Percentiles rank a stretch among this genome's conserved stretches.
These are phyloP conservation scores for Galeopsis tetrahit DNA, from an alignment of 257 asterid genomes.

Conservation along the genomic window DNA sequence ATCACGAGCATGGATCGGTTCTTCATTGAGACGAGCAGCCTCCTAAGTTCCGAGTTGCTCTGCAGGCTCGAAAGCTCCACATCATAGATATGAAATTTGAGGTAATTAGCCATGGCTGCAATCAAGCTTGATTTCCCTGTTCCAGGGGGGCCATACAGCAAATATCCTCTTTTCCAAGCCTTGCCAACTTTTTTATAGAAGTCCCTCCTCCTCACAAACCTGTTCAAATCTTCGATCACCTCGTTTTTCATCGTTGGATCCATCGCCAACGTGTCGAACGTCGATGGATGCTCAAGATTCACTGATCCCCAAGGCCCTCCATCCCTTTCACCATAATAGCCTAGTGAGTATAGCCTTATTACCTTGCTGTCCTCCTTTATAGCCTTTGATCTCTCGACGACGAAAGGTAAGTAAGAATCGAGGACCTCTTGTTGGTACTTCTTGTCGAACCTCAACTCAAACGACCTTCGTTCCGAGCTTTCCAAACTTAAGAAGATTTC, in stretches of 20 bases:
- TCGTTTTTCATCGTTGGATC: neutral
- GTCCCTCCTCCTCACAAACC: neutral
- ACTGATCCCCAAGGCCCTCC: slow-evolving; percentile 12
- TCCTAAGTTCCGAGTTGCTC: neutral
- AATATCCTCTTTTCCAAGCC: neutral
- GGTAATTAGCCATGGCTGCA: neutral
- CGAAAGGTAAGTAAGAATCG: neutral
- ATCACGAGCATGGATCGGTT: neutral
- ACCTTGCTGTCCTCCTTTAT: slow-evolving; percentile 8
- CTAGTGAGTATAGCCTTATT: neutral
- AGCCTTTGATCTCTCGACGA: neutral
- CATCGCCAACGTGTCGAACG: neutral
- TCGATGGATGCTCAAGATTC: neutral
- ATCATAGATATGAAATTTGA: neutral
- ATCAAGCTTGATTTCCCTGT: neutral
- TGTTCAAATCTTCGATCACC: neutral
- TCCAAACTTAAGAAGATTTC: neutral
- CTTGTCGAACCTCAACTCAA: neutral
- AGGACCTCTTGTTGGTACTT: neutral
- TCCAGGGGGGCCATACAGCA: neutral
- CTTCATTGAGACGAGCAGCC: neutral
- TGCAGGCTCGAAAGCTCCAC: neutral
- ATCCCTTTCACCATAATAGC: neutral
- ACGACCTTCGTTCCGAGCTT: neutral
- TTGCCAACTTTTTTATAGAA: neutral